These are phyloP conservation scores for Penicillium pancosmium DNA, from an alignment of 495 filamentous ascomycete species.

Conservation along the genomic window DNA sequence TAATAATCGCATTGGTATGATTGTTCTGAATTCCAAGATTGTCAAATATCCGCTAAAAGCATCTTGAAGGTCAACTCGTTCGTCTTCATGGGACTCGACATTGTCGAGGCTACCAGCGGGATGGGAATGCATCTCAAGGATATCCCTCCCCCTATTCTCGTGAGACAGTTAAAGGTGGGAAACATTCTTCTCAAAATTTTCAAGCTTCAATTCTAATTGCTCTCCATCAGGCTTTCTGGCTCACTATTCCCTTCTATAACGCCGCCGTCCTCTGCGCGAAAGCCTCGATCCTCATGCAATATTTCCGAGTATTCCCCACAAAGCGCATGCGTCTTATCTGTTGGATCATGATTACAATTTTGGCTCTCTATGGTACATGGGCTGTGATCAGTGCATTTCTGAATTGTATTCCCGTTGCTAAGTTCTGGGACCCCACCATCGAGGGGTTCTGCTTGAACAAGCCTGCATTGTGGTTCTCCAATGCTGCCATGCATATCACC, in stretches of 20 bases:
- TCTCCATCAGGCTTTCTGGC: conserved; percentile 41
- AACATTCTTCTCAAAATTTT: not conserved
- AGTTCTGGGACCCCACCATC: conserved; percentile 43
- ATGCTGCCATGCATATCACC: conserved; percentile 53
- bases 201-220: not conserved
- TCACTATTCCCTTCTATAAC: conserved; percentile 52
- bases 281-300: conserved; percentile 53
- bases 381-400: conserved; percentile 46
- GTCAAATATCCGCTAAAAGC: not conserved
- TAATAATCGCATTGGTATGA: conserved; percentile 42
- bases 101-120: conserved; percentile 42
- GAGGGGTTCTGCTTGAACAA: conserved; percentile 42
- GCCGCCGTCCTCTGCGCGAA: conserved; percentile 54
- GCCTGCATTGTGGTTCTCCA: conserved; percentile 52
- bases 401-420: conserved; percentile 51
- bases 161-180: conserved; percentile 44
- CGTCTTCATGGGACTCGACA: conserved; percentile 45
- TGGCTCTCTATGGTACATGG: conserved; percentile 46
- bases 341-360: conserved; percentile 44
- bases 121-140: conserved; percentile 45
- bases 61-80: conserved; percentile 35
- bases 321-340: conserved; percentile 42
- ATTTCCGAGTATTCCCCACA: conserved; percentile 50
- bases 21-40: not conserved
- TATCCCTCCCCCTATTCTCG: conserved; percentile 36